Base-by-base conservation (phyloP, 225 moss, liverwort and hornwort genomes). In the Polytrichum commune region DNA sequence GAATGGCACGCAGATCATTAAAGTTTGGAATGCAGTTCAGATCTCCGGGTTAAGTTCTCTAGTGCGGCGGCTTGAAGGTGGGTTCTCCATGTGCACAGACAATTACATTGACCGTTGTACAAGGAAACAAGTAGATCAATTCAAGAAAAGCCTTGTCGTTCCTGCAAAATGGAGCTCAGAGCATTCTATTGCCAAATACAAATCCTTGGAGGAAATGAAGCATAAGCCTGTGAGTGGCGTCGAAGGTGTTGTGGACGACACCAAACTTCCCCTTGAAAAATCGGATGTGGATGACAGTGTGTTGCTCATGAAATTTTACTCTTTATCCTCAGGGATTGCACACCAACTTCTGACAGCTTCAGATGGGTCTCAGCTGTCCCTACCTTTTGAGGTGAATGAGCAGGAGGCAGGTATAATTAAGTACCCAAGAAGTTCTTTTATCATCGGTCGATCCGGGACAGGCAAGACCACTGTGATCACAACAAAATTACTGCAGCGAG, bases 221-320 rank as follows among this genome's bases (percentile, higher is more conserved):
- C n/a, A 64, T 9, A 30, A 27, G 65, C 62, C 4, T 46, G 13
- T 46, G 13, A 46, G 46, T 46, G 46, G 16, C 13, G 46, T 46
- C 13, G 13, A 16, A 46, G 46, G 10, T 16, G 46, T 46, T 3
- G 4, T 46, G 46, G 46, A 46, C 16, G 3, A 46, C 27, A 9
- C 24, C 1, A 25, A 56, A 18, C 5, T 46, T 19, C n/a, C 54
- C 23, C 73, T 73, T 65, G 81, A 89, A 74, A 80, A 74, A 53
- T 54, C 89, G 16, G 58, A 54, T 53, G 78, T 90, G 32, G 82
- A 90, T 0, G 90, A 90, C 20, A 90, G 90, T 53, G 54, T 86
- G 16, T 67, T 84, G 58, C 69, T 86, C 27, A 86, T 86, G 86
- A 90, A 90, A 60, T 90, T 90, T 30, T 90, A 82, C 54, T 32